Percentiles rank a stretch among this genome's conserved stretches.
Conservation (phyloP, 1,284 basidiomycete species). For the Volvariella surrecta region DNA sequence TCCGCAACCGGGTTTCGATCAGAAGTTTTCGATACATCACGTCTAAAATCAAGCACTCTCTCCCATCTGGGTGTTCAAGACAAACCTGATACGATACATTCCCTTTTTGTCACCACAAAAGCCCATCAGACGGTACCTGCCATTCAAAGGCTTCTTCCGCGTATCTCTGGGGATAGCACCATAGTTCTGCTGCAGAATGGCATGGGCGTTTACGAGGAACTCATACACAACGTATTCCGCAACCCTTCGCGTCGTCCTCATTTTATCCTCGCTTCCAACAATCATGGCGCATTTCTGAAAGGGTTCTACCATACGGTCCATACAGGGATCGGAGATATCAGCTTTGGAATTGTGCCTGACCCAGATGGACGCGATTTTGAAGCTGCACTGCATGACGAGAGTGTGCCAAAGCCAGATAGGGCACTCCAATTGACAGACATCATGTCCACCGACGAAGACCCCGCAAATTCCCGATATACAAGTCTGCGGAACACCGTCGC, state of each 20-base stretch:
- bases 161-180: constrained; percentile 65
- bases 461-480: constrained; percentile 35
- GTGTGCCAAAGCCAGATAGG: constrained; percentile 25
- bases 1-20: constrained; percentile 34
- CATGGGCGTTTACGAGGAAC: constrained; percentile 82
- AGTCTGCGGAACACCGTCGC: constrained; percentile 65
- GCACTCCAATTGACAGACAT: constrained; percentile 47
- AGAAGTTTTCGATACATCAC: constrained; percentile 32
- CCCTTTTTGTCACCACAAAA: constrained; percentile 81
- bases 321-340: constrained; percentile 62
- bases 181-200: constrained; percentile 90
- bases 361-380: constrained; percentile 52
- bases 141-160: constrained; percentile 51
- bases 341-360: constrained; percentile 79
- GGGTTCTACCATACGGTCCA: constrained; percentile 59
- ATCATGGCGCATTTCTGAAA: constrained; percentile 67
- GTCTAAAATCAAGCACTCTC: constrained; percentile 1
- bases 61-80: constrained; percentile 2
- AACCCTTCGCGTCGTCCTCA: constrained; percentile 71
- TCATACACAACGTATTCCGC: constrained; percentile 65
- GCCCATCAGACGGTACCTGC: constrained; percentile 58
- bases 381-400: constrained; percentile 31
- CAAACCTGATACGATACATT: constrained; percentile 29
- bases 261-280: constrained; percentile 80
- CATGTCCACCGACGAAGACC: constrained; percentile 32